Evolutionary conservation across 2,329 filamentous ascomycete genomes (phyloP).

Genomic region (Boeremia lycopersici): DNA sequence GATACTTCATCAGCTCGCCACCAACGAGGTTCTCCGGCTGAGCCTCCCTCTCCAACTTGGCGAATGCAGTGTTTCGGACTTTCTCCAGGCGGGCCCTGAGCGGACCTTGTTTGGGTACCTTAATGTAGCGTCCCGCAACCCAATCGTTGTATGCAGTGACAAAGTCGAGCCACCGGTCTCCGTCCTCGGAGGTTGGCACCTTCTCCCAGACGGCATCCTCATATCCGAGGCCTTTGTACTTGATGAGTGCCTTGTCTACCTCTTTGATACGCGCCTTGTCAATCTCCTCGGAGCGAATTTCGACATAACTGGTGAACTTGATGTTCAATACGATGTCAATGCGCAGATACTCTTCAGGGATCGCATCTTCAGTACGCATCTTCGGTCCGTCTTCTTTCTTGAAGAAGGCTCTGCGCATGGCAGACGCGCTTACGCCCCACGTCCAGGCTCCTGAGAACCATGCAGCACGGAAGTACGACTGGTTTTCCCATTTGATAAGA

Average conservation of each 20-base stretch:
- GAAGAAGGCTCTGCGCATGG: conserved; percentile 76
- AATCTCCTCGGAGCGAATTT: conserved; percentile 67
- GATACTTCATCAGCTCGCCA: conserved; percentile 90
- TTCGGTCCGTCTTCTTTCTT: conserved; percentile 73
- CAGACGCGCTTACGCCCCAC: conserved; percentile 67
- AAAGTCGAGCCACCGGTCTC: conserved; percentile 78
- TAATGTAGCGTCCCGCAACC: conserved; percentile 77
- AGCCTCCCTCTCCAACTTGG: conserved; percentile 67
- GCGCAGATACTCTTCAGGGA: conserved; percentile 84
- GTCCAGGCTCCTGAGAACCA: conserved; percentile 95
- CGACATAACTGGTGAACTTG: conserved; percentile 66
- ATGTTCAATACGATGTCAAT: conserved; percentile 90
- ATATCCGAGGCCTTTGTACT: conserved; percentile 90
- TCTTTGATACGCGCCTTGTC: conserved; percentile 75
- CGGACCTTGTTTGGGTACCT: conserved; percentile 57
- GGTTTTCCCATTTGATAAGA: conserved; percentile 82
- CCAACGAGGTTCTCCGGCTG: conserved; percentile 78
- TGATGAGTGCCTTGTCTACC: conserved; percentile 78
- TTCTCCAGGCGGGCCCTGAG: conserved; percentile 72
- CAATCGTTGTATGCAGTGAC: conserved; percentile 84
- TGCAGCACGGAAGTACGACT: conserved; percentile 79
- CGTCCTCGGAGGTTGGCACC: conserved; percentile 70
- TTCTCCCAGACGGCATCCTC: conserved; percentile 90
- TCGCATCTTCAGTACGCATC: conserved; percentile 75
- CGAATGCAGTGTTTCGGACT: conserved; percentile 71